Conservation (phyloP, 495 filamentous ascomycete genomes). For the Wilcoxina mikolae region DNA sequence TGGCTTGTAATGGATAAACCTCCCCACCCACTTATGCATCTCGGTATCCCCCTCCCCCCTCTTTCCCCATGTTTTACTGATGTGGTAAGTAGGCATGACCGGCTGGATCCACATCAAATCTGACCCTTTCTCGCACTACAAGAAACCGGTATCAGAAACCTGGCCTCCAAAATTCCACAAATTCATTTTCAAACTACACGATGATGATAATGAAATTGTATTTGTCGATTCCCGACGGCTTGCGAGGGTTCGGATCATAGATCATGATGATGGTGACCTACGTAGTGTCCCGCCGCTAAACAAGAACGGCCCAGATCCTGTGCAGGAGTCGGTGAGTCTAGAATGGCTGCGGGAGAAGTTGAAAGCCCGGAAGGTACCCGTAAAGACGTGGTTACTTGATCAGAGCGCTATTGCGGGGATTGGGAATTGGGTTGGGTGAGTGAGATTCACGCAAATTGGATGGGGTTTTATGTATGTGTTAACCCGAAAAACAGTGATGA, state of each 20-base stretch:
- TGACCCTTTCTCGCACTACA: constrained; percentile 60
- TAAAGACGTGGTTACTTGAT: constrained; percentile 77
- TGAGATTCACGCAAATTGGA: neutral
- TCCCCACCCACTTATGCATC: constrained; percentile 82
- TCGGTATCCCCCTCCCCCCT: constrained; percentile 51
- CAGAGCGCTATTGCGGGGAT: constrained; percentile 85
- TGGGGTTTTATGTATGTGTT: neutral
- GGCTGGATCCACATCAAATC: constrained; percentile 81
- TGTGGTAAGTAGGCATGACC: constrained; percentile 17
- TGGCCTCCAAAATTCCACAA: constrained; percentile 93
- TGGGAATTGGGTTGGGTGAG: constrained; percentile 88
- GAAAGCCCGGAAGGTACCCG: constrained; percentile 56
- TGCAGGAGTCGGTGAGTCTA: constrained; percentile 56
- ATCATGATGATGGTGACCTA: constrained; percentile 59
- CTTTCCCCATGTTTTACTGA: neutral
- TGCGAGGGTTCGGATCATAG: constrained; percentile 60
- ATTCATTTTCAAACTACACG: constrained; percentile 54
- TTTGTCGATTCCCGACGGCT: constrained; percentile 74
- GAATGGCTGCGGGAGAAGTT: constrained; percentile 57
- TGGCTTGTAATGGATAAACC: constrained; percentile 47
- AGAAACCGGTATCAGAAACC: too few species aligned
- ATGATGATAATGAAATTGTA: constrained; percentile 52
- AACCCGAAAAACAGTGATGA: constrained; percentile 47
- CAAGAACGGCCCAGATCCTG: constrained; percentile 86
- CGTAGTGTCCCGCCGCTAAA: constrained; percentile 60